Evolutionary conservation across 345 rosid genomes (phyloP), one percentile per base, ranked within the genome.

Genomic region (Populus pruinosa): DNA sequence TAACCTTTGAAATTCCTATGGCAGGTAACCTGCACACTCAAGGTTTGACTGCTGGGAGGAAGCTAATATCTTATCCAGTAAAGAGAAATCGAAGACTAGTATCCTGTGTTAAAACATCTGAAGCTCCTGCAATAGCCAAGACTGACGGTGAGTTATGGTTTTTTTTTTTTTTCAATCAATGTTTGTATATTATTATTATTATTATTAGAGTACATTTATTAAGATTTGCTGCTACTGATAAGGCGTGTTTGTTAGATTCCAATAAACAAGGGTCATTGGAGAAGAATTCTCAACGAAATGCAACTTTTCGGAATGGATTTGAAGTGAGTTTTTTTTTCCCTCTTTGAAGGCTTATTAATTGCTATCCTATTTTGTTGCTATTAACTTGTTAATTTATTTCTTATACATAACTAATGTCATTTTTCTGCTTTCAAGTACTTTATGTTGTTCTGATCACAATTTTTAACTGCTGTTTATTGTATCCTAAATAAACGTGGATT

Each of bases 231-330:
- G 64, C 17, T 20, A 13, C 71, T 35, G 71, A 36, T 78, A 79
- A 49, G 44, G 67, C 62, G 73, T 78, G 83, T 77, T 84, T 81
- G 41, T 76, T 83, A 74, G 92, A 83, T 82, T 85, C 77, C 50
- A 78, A 73, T 47, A 27, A 66, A 47, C 72, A 70, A 77, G 82
- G 84, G 67, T 76, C 91, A 50, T 47, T 67, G 63, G 87, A 83
- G 87, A 89, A 83, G 80, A 86, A 67, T 35, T 5, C 88, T 29
- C 74, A 10, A 55, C 70, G 80, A n/a, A 73, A 76, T 56, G 86
- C 87, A 61, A 87, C 88, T 81, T 94, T 94, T 83, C 99, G 97
- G 7, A 86, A 81, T 80, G 97, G 89, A 75, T 84, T 91, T 82
- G 97, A 93, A 91, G 99, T 91, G 70, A 83, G 68, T 35, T 4